Percentiles rank a stretch among this genome's conserved stretches.
These are phyloP conservation scores for Ambrosiella xylebori DNA, from an alignment of 2,329 filamentous ascomycete species.

Conservation along the genomic window DNA sequence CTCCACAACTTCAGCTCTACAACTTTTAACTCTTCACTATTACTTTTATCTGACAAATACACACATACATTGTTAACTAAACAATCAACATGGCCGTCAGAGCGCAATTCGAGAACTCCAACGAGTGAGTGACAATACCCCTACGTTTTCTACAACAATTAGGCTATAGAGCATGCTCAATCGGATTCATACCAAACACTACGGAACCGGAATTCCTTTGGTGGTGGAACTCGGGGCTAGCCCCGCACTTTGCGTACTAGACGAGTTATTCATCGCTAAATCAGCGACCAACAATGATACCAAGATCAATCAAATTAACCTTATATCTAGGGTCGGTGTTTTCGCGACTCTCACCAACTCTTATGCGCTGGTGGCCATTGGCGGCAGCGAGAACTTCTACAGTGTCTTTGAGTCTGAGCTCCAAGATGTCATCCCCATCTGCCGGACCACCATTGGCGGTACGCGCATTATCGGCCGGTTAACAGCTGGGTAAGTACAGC, in stretches of 20 bases:
- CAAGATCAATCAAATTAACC: conserved; percentile 14
- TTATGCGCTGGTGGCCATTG: conserved; percentile 84
- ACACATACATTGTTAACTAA: not conserved
- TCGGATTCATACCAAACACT: no score
- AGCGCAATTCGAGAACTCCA: conserved; percentile 75
- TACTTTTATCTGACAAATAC: conserved; percentile 1
- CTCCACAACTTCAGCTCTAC: not conserved
- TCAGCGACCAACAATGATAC: not conserved
- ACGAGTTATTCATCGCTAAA: no score
- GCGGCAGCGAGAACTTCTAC: conserved; percentile 98
- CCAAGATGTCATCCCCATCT: conserved; percentile 92
- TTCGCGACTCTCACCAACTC: conserved; percentile 95
- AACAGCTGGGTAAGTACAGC: conserved; percentile 57
- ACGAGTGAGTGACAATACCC: conserved; percentile 47
- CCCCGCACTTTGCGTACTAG: no score
- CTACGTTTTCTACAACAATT: not conserved
- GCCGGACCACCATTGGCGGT: conserved; percentile 88
- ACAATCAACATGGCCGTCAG: conserved; percentile 44
- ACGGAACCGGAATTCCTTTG: no score
- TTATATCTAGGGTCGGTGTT: conserved; percentile 61
- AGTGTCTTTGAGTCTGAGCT: conserved; percentile 95
- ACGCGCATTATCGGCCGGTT: conserved; percentile 91
- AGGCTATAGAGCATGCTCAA: no score
- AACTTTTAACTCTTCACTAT: not conserved
- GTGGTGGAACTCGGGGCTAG: no score